Evolutionary conservation across 768 basidiomycete genomes (phyloP), one percentile per base, ranked within the genome.

Genomic region (Mycena chlorophos): DNA sequence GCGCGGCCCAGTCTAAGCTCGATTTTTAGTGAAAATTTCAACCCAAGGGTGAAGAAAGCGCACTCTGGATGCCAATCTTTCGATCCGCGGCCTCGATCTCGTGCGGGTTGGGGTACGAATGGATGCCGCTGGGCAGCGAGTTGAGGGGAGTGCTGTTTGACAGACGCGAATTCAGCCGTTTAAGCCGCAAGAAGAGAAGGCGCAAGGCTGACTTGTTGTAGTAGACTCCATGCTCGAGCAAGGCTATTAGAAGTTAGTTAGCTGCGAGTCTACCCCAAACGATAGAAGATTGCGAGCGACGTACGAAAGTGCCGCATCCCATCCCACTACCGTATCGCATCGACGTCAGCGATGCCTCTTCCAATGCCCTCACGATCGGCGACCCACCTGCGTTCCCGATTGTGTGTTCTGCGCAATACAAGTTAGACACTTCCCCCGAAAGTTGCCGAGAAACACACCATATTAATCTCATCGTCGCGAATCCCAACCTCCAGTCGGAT

Each of bases 41-140:
- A 42, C 46, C 42, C 39, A 52, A 39, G 25, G 8, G 29, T 20
- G 10, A 16, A 17, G 19, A 49, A 25, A 52, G n/a, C 40, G 51
- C 57, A 87, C 87, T 87, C 63, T 89, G 87, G 23, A 89, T 84
- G 4, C 86, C 87, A 52, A 85, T 75, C 60, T 78, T 81, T 51
- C 78, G 70, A 31, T 76, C 65, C 8, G 60, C 69, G 3, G 74
- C 74, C 60, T 82, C 78, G 38, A 86, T 75, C 39, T 76, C 67
- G 42, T 68, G 69, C 4, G 84, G 82, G 56, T 82, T 75, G 14
- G 77, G 72, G 28, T 81, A 73, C n/a, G 73, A 69, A 38, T 81
- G 69, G 17, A 76, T 60, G 4, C 84, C 84, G 29, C 55, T 64
- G 5, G 77, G 74, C 37, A 87, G 69, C 2, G 73, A 65, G 2